Evolutionary conservation across 1,284 basidiomycete species (phyloP).

Genomic region (Pseudozyma tsukubaensis): DNA sequence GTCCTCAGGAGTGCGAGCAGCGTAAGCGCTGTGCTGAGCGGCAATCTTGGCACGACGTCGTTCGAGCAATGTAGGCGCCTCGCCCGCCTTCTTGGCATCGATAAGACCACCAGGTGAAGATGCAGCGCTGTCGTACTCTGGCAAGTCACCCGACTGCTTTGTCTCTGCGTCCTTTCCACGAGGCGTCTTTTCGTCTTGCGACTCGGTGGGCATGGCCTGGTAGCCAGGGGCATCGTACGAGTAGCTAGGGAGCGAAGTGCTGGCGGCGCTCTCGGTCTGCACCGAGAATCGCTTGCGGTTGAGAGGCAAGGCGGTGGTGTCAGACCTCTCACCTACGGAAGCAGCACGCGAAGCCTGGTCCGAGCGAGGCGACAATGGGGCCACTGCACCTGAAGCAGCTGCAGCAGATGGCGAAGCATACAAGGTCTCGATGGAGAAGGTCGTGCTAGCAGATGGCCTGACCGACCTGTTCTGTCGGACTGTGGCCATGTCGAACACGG

Average conservation of each 20-base stretch:
- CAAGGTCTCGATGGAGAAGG: slow-evolving; percentile 30
- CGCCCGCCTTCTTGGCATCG: slow-evolving; percentile 24
- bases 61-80: slow-evolving; percentile 37
- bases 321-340: slow-evolving; percentile 27
- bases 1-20: slow-evolving; percentile 50
- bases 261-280: slow-evolving; percentile 38
- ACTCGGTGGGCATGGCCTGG: slow-evolving; percentile 6
- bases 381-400: neutral
- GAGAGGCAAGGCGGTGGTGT: slow-evolving; percentile 26
- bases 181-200: slow-evolving; percentile 1
- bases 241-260: slow-evolving; percentile 37
- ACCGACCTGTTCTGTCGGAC: slow-evolving; percentile 5
- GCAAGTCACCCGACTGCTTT: slow-evolving; percentile 14
- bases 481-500: slow-evolving; percentile 39
- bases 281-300: slow-evolving; percentile 40
- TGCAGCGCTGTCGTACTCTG: slow-evolving; percentile 15
- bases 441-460: neutral
- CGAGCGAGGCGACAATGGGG: slow-evolving; percentile 30
- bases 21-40: slow-evolving; percentile 46
- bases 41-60: slow-evolving; percentile 48
- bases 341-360: slow-evolving; percentile 39
- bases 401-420: slow-evolving; percentile 11
- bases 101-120: neutral
- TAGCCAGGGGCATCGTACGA: slow-evolving; percentile 16
- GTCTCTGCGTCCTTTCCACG: neutral